Percentiles rank a stretch among this genome's conserved stretches.
Conservation (phyloP, 2,329 filamentous ascomycete genomes). For the Alternaria incomplexa region DNA sequence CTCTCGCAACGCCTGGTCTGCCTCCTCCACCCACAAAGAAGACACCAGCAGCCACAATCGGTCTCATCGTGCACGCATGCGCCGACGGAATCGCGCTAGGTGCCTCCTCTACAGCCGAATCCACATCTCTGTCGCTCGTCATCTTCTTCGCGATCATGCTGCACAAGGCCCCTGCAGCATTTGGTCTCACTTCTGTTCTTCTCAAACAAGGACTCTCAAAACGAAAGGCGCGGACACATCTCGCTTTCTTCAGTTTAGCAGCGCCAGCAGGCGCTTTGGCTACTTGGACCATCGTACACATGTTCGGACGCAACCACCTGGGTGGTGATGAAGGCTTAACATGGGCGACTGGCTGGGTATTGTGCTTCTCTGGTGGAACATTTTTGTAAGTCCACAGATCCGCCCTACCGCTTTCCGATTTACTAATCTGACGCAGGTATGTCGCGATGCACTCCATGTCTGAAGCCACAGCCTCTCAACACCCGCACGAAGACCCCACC, state of each 20-base stretch:
- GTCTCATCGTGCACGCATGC: constrained; percentile 93
- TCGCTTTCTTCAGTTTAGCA: constrained; percentile 89
- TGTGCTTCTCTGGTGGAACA: constrained; percentile 95
- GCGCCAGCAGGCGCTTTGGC: constrained; percentile 83
- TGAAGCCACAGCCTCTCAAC: constrained; percentile 61
- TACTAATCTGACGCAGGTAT: constrained; percentile 64
- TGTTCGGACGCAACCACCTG: constrained; percentile 69
- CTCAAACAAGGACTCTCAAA: constrained; percentile 91
- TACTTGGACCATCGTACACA: constrained; percentile 80
- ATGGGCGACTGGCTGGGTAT: constrained; percentile 90
- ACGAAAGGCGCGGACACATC: constrained; percentile 79
- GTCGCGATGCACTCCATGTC: constrained; percentile 99
- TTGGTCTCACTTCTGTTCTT: constrained; percentile 88
- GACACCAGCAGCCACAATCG: constrained; percentile 69
- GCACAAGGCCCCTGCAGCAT: constrained; percentile 94
- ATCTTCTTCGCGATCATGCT: constrained; percentile 97
- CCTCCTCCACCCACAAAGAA: constrained; percentile 37
- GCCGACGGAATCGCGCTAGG: constrained; percentile 96
- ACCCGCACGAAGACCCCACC: constrained; percentile 42
- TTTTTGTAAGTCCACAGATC: constrained; percentile 74
- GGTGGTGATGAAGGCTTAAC: constrained; percentile 67
- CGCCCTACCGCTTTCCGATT: background rate
- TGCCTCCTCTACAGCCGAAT: constrained; percentile 71
- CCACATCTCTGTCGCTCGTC: constrained; percentile 77
- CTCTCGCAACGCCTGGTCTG: constrained; percentile 45